phyloP scores from a whole-genome alignment of 257 asterid genomes.

The Mentha longifolia region DNA sequence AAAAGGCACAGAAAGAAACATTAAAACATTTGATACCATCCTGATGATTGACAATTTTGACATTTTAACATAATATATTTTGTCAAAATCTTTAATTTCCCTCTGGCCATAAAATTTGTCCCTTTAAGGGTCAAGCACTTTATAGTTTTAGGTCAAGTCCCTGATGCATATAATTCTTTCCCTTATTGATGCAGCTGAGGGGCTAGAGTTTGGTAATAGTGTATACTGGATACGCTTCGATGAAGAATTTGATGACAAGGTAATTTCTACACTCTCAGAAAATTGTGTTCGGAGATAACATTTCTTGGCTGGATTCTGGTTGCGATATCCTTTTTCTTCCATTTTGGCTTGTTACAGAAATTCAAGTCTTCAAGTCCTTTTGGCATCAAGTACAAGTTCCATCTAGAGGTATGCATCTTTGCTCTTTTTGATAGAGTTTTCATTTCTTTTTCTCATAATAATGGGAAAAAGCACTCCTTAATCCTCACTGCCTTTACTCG shows the following conservation, averaged over 20 bases:
- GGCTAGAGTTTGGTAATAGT: conserved; percentile 84
- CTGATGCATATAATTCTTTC: background rate
- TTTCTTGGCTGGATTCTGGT: conserved; percentile 13
- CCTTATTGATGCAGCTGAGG: conserved; percentile 74
- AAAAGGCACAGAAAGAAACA: background rate
- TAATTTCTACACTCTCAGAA: conserved; percentile 29
- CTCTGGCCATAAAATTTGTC: background rate
- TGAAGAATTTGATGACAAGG: conserved; percentile 81
- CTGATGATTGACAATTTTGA: conserved; percentile 11
- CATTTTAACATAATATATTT: background rate
- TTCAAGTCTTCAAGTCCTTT: conserved; percentile 84
- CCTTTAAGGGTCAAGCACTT: background rate
- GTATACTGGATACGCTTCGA: conserved; percentile 86
- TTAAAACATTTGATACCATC: background rate
- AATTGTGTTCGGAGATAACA: background rate
- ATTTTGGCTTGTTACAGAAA: conserved; percentile 59
- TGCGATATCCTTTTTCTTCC: background rate
- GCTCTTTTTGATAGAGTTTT: background rate
- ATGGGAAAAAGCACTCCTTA: background rate
- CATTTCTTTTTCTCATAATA: background rate
- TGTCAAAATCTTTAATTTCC: background rate
- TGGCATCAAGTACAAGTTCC: conserved; percentile 93
- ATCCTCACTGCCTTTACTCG: background rate
- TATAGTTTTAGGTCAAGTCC: background rate
- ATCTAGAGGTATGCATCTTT: conserved; percentile 67